Evolutionary conservation across 1,284 basidiomycete genomes (phyloP).

Genomic region (Heterobasidion parviporum): DNA sequence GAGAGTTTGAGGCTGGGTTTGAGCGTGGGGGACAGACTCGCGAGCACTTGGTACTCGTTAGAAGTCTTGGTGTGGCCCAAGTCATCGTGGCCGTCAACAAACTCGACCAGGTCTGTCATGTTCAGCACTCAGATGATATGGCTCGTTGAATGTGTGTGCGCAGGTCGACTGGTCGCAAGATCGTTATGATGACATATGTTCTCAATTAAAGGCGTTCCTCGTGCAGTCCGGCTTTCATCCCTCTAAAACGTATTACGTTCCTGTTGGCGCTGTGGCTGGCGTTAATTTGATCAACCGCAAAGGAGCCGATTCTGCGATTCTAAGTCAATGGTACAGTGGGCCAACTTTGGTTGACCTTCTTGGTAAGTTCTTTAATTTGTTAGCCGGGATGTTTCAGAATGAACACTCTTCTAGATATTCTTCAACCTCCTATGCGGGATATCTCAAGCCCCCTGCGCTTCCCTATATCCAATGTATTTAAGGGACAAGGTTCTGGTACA

Average conservation of each 20-base stretch:
- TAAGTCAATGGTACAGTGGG: slow-evolving; percentile 79
- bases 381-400: background rate
- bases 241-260: slow-evolving; percentile 77
- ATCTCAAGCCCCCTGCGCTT: slow-evolving; percentile 76
- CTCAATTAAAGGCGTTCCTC: slow-evolving; percentile 74
- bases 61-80: slow-evolving; percentile 92
- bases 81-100: slow-evolving; percentile 94
- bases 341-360: slow-evolving; percentile 80
- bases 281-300: slow-evolving; percentile 69
- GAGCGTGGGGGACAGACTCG: slow-evolving; percentile 93
- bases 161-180: slow-evolving; percentile 79
- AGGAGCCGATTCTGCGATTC: slow-evolving; percentile 35
- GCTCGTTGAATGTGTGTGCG: slow-evolving; percentile 2
- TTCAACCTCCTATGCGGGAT: slow-evolving; percentile 78
- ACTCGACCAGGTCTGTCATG: slow-evolving; percentile 64
- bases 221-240: slow-evolving; percentile 80
- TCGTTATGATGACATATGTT: slow-evolving; percentile 83
- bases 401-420: slow-evolving; percentile 43
- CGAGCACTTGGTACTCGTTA: slow-evolving; percentile 88
- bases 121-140: background rate
- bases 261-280: slow-evolving; percentile 86
- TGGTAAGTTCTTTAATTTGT: slow-evolving; percentile 35
- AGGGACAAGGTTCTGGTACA: slow-evolving; percentile 74
- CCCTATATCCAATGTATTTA: slow-evolving; percentile 94
- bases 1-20: slow-evolving; percentile 96